Conservation (phyloP, 345 rosid species). For the Lepidium didymum region DNA sequence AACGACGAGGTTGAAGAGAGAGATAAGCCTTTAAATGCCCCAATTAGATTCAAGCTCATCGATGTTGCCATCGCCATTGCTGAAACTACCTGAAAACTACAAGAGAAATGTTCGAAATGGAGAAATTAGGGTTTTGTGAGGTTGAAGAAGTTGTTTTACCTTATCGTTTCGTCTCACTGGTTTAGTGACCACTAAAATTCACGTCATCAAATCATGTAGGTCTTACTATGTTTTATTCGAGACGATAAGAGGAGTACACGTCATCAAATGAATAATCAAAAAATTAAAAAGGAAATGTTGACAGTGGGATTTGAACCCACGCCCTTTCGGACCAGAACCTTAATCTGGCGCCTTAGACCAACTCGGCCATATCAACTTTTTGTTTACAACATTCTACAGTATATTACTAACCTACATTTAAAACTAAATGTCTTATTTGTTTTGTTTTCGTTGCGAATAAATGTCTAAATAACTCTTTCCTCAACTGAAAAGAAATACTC, state of each 20-base stretch:
- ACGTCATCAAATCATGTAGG: conserved; percentile 10
- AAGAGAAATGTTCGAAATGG: neutral
- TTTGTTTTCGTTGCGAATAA: no score
- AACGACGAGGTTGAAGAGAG: conserved; percentile 53
- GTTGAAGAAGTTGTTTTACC: neutral
- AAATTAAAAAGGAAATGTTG: conserved; percentile 29
- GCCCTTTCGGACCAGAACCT: conserved; percentile 99
- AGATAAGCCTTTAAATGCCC: conserved; percentile 59
- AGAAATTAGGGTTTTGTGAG: conserved; percentile 11
- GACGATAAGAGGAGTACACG: conserved; percentile 15
- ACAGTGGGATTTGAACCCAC: conserved; percentile 97
- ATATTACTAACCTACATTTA: no score
- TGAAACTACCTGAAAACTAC: neutral
- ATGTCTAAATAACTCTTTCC: no score
- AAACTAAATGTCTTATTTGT: no score
- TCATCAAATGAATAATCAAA: neutral
- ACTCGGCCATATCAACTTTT: conserved; percentile 89
- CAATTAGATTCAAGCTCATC: conserved; percentile 48
- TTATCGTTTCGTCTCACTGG: conserved; percentile 17
- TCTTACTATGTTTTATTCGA: neutral
- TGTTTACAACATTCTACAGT: neutral
- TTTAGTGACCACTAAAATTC: neutral
- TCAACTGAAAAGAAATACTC: no score
- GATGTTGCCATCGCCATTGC: conserved; percentile 37
- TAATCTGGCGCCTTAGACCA: conserved; percentile 99